Conservation (phyloP, 768 basidiomycete species). For the Saitozyma podzolica region DNA sequence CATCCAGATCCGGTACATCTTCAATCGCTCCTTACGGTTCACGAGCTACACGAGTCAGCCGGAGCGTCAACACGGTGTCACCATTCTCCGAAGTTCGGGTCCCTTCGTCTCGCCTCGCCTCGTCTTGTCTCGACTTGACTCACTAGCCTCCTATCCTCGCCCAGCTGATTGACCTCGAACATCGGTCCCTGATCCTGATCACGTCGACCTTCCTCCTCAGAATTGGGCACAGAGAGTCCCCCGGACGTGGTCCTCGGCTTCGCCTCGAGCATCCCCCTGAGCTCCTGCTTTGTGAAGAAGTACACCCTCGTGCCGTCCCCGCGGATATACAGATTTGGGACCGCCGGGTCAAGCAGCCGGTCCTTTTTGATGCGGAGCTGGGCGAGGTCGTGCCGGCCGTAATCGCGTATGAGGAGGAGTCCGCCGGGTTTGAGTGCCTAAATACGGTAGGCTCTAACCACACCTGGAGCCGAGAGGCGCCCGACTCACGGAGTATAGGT, state of each 20-base stretch:
- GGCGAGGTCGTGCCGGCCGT: conserved; percentile 90
- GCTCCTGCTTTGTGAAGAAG: conserved; percentile 64
- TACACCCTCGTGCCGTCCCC: conserved; percentile 98
- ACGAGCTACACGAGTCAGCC: conserved; percentile 58
- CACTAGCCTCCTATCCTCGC: conserved; percentile 77
- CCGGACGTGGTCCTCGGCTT: background rate
- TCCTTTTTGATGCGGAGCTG: conserved; percentile 89
- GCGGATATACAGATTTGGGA: conserved; percentile 81
- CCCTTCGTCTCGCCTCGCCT: too few relatives aligned
- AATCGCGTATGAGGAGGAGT: conserved; percentile 80
- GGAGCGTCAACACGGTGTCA: background rate
- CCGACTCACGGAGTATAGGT: conserved; percentile 68
- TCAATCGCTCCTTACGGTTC: conserved; percentile 88
- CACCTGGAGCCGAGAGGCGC: background rate
- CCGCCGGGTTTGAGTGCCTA: conserved; percentile 92
- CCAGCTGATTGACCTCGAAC: conserved; percentile 79
- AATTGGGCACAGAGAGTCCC: background rate
- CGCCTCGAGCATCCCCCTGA: conserved; percentile 20
- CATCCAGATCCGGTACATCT: conserved; percentile 77
- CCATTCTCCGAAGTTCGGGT: background rate
- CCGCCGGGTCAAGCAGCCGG: conserved; percentile 75
- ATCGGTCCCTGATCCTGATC: conserved; percentile 59
- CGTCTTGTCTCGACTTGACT: conserved; percentile 8
- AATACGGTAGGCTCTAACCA: background rate
- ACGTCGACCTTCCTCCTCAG: conserved; percentile 2